Conservation (phyloP, 169 alveolate species). For the Eimeria nieschulzi region DNA sequence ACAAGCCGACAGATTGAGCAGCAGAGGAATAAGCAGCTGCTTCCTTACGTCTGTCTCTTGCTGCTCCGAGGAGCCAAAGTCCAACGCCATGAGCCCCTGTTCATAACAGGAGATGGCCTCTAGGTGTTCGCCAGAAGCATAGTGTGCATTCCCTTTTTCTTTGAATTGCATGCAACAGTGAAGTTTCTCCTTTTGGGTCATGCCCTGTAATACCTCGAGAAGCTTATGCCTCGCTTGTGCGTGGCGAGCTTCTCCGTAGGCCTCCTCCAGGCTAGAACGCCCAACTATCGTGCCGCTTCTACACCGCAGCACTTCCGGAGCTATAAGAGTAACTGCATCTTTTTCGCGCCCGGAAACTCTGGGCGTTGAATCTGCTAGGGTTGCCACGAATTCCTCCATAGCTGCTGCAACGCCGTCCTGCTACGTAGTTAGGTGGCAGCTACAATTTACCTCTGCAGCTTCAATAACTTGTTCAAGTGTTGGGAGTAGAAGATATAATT, state of each 20-base stretch:
- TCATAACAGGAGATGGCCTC: neutral
- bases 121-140: neutral
- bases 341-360: too few species aligned
- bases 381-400: too few species aligned
- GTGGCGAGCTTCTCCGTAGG: neutral
- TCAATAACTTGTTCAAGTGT: too few species aligned
- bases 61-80: neutral
- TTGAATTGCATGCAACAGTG: neutral
- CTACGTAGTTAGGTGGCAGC: too few species aligned
- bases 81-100: neutral
- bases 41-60: neutral
- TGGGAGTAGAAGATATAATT: too few species aligned
- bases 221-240: neutral
- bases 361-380: too few species aligned
- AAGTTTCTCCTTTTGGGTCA: neutral
- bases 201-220: neutral
- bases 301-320: neutral
- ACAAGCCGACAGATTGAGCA: neutral
- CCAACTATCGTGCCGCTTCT: neutral
- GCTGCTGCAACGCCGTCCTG: too few species aligned
- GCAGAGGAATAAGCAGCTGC: neutral
- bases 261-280: neutral
- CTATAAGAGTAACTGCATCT: neutral
- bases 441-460: too few species aligned
- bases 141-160: neutral